phyloP scores from a whole-genome alignment of 331 rosid genomes.

The Acacia pycnantha region DNA sequence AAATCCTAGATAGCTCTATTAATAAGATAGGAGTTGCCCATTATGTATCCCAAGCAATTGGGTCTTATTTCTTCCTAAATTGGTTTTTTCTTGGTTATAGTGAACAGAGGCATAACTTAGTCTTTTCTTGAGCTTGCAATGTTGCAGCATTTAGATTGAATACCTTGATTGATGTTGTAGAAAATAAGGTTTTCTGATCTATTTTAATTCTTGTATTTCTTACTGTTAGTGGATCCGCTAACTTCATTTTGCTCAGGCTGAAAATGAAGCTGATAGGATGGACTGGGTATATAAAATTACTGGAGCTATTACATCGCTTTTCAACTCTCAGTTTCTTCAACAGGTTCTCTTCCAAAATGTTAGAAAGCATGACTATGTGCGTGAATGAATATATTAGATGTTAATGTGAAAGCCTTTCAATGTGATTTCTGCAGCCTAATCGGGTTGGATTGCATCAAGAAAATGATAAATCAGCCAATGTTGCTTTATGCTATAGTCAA shows the following conservation, averaged over 20 bases:
- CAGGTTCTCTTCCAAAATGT: conserved; percentile 54
- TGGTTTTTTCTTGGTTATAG: not conserved
- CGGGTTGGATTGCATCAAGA: conserved; percentile 30
- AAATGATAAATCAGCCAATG: conserved; percentile 35
- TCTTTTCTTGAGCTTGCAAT: conserved; percentile 14
- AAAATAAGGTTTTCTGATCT: conserved; percentile 14
- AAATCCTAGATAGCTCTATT: not conserved
- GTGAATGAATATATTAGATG: conserved; percentile 23
- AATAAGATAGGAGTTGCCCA: not conserved
- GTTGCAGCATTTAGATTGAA: conserved; percentile 11
- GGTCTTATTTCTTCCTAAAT: not conserved
- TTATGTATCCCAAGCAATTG: not conserved
- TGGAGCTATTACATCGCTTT: conserved; percentile 72
- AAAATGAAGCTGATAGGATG: conserved; percentile 94
- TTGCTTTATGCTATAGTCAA: conserved; percentile 43
- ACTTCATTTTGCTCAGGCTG: conserved; percentile 67
- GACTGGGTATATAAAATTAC: conserved; percentile 88
- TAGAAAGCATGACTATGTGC: conserved; percentile 2
- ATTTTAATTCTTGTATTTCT: not conserved
- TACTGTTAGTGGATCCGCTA: conserved; percentile 20
- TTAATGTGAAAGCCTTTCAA: conserved; percentile 21
- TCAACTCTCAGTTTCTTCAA: conserved; percentile 83
- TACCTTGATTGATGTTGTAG: not conserved
- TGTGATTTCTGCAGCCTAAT: conserved; percentile 65
- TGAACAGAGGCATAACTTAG: not conserved